phyloP scores from a whole-genome alignment of 495 filamentous ascomycete genomes.

The Podospora pseudoanserina region DNA sequence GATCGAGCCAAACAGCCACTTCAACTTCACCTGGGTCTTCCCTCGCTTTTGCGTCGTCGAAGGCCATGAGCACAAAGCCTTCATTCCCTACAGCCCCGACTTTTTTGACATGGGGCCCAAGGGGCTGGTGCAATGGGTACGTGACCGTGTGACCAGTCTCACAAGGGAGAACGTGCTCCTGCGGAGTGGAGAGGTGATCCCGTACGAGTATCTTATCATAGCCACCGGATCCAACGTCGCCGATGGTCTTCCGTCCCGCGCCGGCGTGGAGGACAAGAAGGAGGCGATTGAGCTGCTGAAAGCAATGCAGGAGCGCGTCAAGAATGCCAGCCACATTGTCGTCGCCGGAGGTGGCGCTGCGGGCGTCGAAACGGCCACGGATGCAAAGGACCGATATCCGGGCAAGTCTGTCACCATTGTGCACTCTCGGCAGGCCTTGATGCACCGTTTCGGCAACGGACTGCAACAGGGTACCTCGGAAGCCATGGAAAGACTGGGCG shows the following conservation, averaged over 20 bases:
- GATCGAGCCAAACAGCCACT: slow-evolving; percentile 56
- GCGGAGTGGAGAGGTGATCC: slow-evolving; percentile 32
- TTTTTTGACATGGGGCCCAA: slow-evolving; percentile 26
- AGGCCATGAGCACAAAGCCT: slow-evolving; percentile 44
- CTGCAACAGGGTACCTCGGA: slow-evolving; percentile 47
- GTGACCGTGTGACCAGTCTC: slow-evolving; percentile 32
- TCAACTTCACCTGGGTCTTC: slow-evolving; percentile 56
- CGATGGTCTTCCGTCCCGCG: slow-evolving; percentile 51
- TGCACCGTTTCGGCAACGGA: slow-evolving; percentile 51
- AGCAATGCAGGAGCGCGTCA: slow-evolving; percentile 34
- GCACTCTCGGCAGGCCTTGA: slow-evolving; percentile 51
- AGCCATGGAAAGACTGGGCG: slow-evolving; percentile 38
- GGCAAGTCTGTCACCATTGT: slow-evolving; percentile 56
- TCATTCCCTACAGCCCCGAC: slow-evolving; percentile 45
- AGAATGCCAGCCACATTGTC: slow-evolving; percentile 42
- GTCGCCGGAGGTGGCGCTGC: slow-evolving; percentile 60
- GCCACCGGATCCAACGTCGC: slow-evolving; percentile 48
- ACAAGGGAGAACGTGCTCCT: slow-evolving; percentile 27
- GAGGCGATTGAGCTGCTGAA: slow-evolving; percentile 47
- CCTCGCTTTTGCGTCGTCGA: slow-evolving; percentile 46
- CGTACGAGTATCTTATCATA: slow-evolving; percentile 56
- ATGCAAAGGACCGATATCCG: slow-evolving; percentile 53
- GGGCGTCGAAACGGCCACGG: slow-evolving; percentile 57
- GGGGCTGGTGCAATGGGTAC: slow-evolving; percentile 34
- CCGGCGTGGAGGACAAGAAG: slow-evolving; percentile 41